phyloP scores from a whole-genome alignment of 2,329 filamentous ascomycete species.

The Fonsecaea nubica region DNA sequence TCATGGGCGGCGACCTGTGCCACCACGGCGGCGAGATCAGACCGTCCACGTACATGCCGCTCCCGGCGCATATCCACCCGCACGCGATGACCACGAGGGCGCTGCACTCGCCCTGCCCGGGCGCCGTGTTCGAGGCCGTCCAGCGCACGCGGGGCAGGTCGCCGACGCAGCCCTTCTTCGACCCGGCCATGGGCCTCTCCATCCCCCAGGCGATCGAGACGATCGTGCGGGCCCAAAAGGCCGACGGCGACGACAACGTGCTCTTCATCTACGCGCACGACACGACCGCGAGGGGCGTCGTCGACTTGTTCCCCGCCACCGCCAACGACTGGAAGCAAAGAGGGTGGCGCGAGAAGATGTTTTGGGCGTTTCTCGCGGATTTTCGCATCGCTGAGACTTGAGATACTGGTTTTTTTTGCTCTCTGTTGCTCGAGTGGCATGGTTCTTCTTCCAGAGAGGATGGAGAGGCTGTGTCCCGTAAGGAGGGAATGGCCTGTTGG shows the following conservation, averaged over 20 bases:
- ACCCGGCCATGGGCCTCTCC: constrained; percentile 35
- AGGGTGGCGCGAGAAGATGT: constrained; percentile 39
- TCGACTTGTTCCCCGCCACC: constrained; percentile 40
- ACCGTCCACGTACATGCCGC: constrained; percentile 21
- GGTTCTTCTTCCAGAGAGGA: not conserved
- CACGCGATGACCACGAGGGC: constrained; percentile 10
- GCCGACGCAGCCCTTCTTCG: constrained; percentile 44
- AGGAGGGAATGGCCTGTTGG: not conserved
- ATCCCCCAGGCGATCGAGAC: constrained; percentile 30
- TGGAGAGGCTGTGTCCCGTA: not conserved
- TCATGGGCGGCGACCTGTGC: constrained; percentile 59
- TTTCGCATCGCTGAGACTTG: constrained; percentile 4
- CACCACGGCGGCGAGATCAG: constrained; percentile 48
- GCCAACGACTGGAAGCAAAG: constrained; percentile 43
- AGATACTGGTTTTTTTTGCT: not conserved
- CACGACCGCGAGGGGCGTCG: constrained; percentile 37
- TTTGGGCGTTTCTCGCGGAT: constrained; percentile 34
- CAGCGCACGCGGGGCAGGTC: constrained; percentile 5
- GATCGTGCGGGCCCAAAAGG: constrained; percentile 32
- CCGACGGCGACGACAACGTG: constrained; percentile 42
- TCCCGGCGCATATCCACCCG: constrained; percentile 20
- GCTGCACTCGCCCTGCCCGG: constrained; percentile 10
- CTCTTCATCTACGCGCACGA: constrained; percentile 44
- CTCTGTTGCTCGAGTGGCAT: not conserved
- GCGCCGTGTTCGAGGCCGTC: constrained; percentile 9